Base-by-base conservation (phyloP, 2,329 filamentous ascomycete species). In the Aspergillus tubingensis region DNA sequence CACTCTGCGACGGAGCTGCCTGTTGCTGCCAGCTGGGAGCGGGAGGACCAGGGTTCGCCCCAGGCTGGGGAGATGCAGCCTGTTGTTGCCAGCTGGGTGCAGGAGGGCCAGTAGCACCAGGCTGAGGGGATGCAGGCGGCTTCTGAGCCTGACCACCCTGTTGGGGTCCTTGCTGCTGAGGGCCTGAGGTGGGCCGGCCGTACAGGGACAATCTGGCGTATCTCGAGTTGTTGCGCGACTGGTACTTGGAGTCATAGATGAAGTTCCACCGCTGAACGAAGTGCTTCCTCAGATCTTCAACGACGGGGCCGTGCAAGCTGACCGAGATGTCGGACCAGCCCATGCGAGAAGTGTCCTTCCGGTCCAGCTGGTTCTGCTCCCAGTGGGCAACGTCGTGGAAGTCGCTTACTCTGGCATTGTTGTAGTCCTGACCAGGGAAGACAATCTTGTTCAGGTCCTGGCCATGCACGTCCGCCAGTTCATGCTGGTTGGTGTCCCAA, bases 231-330 rank as follows among this genome's bases (percentile, higher is more conserved):
- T 81, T 78, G 15, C 85, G 82, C 36, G 83, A 81, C 61, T 80
- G 78, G 72, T 97, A 97, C 74, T 97, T 97, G 54, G 90, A 86
- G 59, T 87, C 83, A 65, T 87, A 96, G 65, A 97, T 93, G 72
- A 91, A 96, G 78, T 96, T 96, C 92, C 93, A 97, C 68, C 92
- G 82, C 71, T 96, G 89, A 2, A 87, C 83, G 69, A 97, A 96
- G 73, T 96, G 92, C 5, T 85, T 83, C 32, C 87, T 82, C 32
- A 96, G 81, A 73, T 91, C 92, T 63, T 88, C 82, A 0, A 94
- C 88, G 8, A 91, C 89, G 0, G 88, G 88, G 0, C 92, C 92
- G 13, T 83, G 83, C 59, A 96, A 75, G 67, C 87, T 92, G 58
- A 97, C 81, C 10, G 90, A 88, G 60, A 96, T 85, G 75, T 96